phyloP scores from a whole-genome alignment of 768 basidiomycete species.

The Exidia glandulosa region DNA sequence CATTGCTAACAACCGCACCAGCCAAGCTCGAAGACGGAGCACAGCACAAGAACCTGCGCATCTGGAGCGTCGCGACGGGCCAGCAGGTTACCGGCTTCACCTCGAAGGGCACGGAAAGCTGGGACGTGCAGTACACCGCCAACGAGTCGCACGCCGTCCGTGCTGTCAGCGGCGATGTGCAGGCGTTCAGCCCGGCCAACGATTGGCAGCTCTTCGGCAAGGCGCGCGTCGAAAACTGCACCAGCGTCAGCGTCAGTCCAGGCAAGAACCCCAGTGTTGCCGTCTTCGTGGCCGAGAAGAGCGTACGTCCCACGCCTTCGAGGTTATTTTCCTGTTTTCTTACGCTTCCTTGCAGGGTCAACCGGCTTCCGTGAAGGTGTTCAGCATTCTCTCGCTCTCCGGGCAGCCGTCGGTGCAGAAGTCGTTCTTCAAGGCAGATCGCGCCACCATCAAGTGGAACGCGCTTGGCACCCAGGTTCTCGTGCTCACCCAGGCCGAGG shows the following conservation, averaged over 20 bases:
- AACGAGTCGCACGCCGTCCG: conserved; percentile 80
- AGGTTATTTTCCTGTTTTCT: background rate
- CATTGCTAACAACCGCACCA: too few relatives aligned
- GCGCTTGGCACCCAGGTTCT: conserved; percentile 79
- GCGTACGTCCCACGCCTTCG: conserved; percentile 33
- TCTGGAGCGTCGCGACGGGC: conserved; percentile 79
- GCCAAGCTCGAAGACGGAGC: conserved; percentile 82
- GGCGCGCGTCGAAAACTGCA: conserved; percentile 71
- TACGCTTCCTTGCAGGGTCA: conserved; percentile 43
- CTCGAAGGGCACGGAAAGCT: conserved; percentile 84
- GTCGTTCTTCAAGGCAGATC: conserved; percentile 89
- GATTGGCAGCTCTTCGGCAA: conserved; percentile 74
- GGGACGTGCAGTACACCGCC: conserved; percentile 86
- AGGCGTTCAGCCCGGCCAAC: conserved; percentile 61
- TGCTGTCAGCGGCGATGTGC: conserved; percentile 69
- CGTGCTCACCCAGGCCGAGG: conserved; percentile 89
- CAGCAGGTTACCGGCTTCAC: conserved; percentile 78
- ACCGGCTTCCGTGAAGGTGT: conserved; percentile 81
- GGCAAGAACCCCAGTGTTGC: conserved; percentile 36
- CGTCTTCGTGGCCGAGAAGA: conserved; percentile 89
- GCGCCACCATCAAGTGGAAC: background rate
- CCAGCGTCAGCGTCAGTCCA: conserved; percentile 53
- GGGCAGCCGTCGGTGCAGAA: conserved; percentile 72
- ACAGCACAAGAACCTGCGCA: conserved; percentile 87
- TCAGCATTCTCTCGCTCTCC: conserved; percentile 52